phyloP scores from a whole-genome alignment of 176 grass and related monocot genomes.

The Thalia dealbata region DNA sequence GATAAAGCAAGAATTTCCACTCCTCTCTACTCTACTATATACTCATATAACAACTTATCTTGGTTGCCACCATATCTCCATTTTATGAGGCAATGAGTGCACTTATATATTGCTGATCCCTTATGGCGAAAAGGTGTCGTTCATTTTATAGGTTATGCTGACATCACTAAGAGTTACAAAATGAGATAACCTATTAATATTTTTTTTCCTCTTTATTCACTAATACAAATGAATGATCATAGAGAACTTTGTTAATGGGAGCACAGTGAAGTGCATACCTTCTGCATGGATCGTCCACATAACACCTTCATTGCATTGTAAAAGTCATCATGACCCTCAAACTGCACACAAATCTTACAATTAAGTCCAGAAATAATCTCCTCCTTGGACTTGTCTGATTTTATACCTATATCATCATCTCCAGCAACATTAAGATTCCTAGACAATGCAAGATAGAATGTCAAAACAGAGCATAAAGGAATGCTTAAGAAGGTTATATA shows the following conservation, averaged over 20 bases:
- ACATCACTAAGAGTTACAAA: too few species aligned
- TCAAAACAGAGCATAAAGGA: slow-evolving; percentile 12
- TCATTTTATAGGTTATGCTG: too few species aligned
- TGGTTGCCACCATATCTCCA: background rate
- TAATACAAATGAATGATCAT: background rate
- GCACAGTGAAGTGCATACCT: slow-evolving; percentile 32
- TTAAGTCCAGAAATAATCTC: slow-evolving; percentile 75
- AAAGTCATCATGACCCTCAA: slow-evolving; percentile 75
- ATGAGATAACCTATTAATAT: too few species aligned
- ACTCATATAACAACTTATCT: background rate
- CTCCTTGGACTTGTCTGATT: slow-evolving; percentile 30
- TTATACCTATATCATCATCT: slow-evolving; percentile 46
- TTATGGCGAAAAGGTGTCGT: too few species aligned
- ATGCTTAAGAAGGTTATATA: background rate
- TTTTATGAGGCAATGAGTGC: background rate
- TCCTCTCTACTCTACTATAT: too few species aligned
- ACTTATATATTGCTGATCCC: too few species aligned
- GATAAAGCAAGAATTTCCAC: too few species aligned
- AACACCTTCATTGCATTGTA: slow-evolving; percentile 73
- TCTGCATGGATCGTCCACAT: slow-evolving; percentile 67
- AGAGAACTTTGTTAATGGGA: too few species aligned
- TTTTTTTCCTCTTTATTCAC: too few species aligned
- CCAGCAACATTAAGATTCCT: slow-evolving; percentile 61
- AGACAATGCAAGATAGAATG: slow-evolving; percentile 25
- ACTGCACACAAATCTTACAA: slow-evolving; percentile 84